Evolutionary conservation across 1,284 basidiomycete genomes (phyloP), one percentile per base, ranked within the genome.

Genomic region (Cutaneotrichosporon spelunceum): DNA sequence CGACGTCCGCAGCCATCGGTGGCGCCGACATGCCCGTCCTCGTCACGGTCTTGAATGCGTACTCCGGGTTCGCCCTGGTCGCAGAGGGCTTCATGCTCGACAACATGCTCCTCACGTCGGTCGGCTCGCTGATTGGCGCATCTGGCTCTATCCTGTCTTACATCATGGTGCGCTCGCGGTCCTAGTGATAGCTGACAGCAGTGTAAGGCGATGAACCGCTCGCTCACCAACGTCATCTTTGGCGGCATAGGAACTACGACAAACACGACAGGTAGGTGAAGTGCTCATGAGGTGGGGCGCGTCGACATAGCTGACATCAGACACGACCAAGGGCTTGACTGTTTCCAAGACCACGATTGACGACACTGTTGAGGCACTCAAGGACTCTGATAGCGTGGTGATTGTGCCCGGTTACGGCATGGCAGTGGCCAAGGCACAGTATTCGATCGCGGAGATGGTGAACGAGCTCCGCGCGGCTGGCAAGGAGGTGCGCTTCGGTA

Each of bases 11-110:
- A 10, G 88, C 89, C 21, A 90, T 92, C 65, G 90, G 90, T 61
- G 90, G 90, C 21, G 90, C 90, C 36, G 90, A 92, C 74, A 92
- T 92, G 90, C 90, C 90, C 60, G 90, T 91, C 27, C 88, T 92
- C 5, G 91, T 92, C 57, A 91, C 90, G 2, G 90, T 92, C 4
- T 73, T 92, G 62, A 92, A 92, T 72, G 89, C 90, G 13, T 92
- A 91, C 75, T 90, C 88, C 57, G 90, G 90, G n/a, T 91, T 92
- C 68, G 90, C 90, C 23, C 84, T 92, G n/a, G 89, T 92, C n/a
- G 90, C 90, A 3, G 90, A 92, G 83, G 90, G 89, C 8, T 89
- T 92, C 72, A 92, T 92, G 90, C 77, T 91, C 65, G 88, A 92
- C 71, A 91, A 92, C 71, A 85, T 89, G 24, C 82, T 92, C 8